Conservation (phyloP, 2,329 filamentous ascomycete species). For the Trematosphaeria pertusa region DNA sequence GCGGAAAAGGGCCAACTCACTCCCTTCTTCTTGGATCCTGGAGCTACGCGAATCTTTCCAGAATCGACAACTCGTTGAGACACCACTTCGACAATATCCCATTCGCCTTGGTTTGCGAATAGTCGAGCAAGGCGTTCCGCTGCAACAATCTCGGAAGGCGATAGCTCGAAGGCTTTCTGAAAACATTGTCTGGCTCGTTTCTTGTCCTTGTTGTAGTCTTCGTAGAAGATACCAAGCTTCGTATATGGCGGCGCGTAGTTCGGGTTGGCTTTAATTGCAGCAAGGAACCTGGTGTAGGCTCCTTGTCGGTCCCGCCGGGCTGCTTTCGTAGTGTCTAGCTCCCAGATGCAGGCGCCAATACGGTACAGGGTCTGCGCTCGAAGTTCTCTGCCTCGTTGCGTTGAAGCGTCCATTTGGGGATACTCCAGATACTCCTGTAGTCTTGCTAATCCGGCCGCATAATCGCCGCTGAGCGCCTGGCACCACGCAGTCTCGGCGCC, state of each 20-base stretch:
- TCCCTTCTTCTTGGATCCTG: constrained; percentile 90
- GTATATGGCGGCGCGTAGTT: constrained; percentile 92
- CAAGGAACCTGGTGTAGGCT: constrained; percentile 83
- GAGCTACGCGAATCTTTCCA: constrained; percentile 87
- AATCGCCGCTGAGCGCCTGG: constrained; percentile 81
- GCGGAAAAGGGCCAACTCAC: constrained; percentile 97
- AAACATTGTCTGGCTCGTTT: constrained; percentile 90
- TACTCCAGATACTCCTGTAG: constrained; percentile 71
- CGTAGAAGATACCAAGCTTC: constrained; percentile 86
- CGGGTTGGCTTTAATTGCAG: constrained; percentile 82
- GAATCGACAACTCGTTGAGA: constrained; percentile 91
- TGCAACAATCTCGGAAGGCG: constrained; percentile 81
- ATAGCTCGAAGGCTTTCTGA: constrained; percentile 94
- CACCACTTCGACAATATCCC: constrained; percentile 94
- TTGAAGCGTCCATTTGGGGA: constrained; percentile 66
- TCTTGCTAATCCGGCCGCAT: constrained; percentile 69
- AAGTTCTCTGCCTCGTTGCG: constrained; percentile 70
- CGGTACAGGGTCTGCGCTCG: constrained; percentile 86
- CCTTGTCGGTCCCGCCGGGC: constrained; percentile 81
- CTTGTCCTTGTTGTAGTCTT: constrained; percentile 87
- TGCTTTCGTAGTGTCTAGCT: constrained; percentile 74
- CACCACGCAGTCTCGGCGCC: constrained; percentile 92
- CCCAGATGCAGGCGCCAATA: constrained; percentile 86
- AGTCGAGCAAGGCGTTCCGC: constrained; percentile 84
- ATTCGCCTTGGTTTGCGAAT: constrained; percentile 90